A percentile compares a stretch with the other conserved stretches of the same genome.
These are phyloP conservation scores for Geranium brycei DNA, from an alignment of 345 rosid genomes.

Conservation along the genomic window DNA sequence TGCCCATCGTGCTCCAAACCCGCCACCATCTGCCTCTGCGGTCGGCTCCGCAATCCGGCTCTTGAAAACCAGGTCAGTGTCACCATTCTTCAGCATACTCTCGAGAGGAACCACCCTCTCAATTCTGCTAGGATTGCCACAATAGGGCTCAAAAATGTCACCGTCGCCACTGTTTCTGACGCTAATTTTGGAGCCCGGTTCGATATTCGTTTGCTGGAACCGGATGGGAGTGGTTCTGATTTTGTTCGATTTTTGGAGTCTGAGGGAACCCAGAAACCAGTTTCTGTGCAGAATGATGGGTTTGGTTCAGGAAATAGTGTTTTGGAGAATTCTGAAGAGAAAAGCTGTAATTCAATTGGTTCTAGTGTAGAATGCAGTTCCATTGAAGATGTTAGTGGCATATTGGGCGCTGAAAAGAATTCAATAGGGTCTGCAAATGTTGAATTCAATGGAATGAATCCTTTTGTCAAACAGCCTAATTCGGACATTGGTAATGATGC, in stretches of 20 bases:
- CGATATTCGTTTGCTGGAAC: slow-evolving; percentile 21
- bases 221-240: slow-evolving; percentile 14
- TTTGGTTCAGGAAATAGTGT: slow-evolving; percentile 13
- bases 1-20: slow-evolving; percentile 68
- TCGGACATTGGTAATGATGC: too few species aligned
- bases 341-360: slow-evolving; percentile 11
- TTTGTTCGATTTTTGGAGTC: too few species aligned
- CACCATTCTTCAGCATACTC: slow-evolving; percentile 68
- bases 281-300: slow-evolving; percentile 12
- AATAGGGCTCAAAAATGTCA: slow-evolving; percentile 54
- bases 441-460: too few species aligned
- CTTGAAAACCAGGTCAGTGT: slow-evolving; percentile 54
- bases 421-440: not conserved
- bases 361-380: slow-evolving; percentile 5
- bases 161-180: slow-evolving; percentile 42
- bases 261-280: slow-evolving; percentile 5
- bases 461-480: too few species aligned
- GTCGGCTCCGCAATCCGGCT: slow-evolving; percentile 29
- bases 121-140: slow-evolving; percentile 66
- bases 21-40: slow-evolving; percentile 49
- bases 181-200: slow-evolving; percentile 45
- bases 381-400: slow-evolving; percentile 1
- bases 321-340: slow-evolving; percentile 5
- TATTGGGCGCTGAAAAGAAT: not conserved
- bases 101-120: slow-evolving; percentile 66